phyloP scores from a whole-genome alignment of 345 rosid genomes.

The Eucalyptus erythrocorys region DNA sequence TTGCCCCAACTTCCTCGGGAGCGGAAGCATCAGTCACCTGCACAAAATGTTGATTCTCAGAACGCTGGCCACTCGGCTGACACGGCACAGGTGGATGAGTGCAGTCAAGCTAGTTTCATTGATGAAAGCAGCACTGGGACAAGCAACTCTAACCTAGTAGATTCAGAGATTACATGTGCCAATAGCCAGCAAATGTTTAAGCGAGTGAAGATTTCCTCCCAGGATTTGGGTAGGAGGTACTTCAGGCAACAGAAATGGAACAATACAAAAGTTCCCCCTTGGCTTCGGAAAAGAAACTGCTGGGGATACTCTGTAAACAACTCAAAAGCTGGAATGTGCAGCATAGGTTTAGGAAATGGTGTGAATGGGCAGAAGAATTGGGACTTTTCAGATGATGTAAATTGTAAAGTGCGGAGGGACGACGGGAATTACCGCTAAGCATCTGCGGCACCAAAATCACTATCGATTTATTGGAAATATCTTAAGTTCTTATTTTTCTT shows the following conservation, averaged over 20 bases:
- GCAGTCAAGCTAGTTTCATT: neutral
- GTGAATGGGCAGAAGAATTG: constrained; percentile 20
- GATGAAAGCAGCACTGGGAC: constrained; percentile 23
- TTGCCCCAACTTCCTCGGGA: constrained; percentile 46
- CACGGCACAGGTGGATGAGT: neutral
- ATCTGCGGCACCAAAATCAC: constrained; percentile 14
- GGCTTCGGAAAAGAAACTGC: constrained; percentile 40
- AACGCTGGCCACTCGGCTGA: neutral
- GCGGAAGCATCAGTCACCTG: constrained; percentile 13
- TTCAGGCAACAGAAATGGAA: constrained; percentile 75
- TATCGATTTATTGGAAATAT: constrained; percentile 24
- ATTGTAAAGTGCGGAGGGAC: constrained; percentile 30
- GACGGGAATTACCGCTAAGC: constrained; percentile 25
- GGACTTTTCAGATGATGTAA: constrained; percentile 17
- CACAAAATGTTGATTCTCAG: constrained; percentile 6
- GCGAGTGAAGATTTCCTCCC: constrained; percentile 35
- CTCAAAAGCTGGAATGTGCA: constrained; percentile 11
- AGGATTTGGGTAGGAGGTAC: constrained; percentile 63
- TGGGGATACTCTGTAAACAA: constrained; percentile 18
- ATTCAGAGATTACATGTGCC: constrained; percentile 11
- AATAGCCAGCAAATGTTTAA: constrained; percentile 18
- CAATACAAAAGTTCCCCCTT: constrained; percentile 26
- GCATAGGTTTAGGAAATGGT: constrained; percentile 8
- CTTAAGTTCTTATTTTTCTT: constrained; percentile 8
- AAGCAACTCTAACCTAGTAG: constrained; percentile 8